Evolutionary conservation across 371 early-diverging fungal genomes (phyloP), one percentile per base, ranked within the genome.

Genomic region (Gilbertella persicaria): DNA sequence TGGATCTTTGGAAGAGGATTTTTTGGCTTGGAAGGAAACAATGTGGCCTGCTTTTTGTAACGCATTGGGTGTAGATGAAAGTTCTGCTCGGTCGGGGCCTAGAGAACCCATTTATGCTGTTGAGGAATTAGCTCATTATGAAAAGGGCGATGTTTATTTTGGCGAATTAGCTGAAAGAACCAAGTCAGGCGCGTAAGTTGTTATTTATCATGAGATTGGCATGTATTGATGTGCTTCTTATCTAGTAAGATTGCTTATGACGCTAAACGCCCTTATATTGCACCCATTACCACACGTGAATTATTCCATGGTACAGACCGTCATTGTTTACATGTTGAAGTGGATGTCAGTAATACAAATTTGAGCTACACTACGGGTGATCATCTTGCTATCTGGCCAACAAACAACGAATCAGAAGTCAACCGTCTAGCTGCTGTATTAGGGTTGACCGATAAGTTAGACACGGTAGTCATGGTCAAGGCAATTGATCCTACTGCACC

Each of bases 1-100:
- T 71, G 87, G 80, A 26, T 92, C 90, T 43, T 66, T 98, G 50
- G 98, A 98, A 67, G 97, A 96, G 54, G 96, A 97, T 61, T 98
- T 92, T 60, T 69, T 94, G 51, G 83, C 85, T 36, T 98, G 99
- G 99, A 93, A 95, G 70, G 91, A 91, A 16, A 76, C 78, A 17
- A 82, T 88, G 66, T 82, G 95, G 86, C 87, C 86, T 41, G 82
- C 78, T 40, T 82, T 94, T 42, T 88, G 90, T 67, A 80, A 80
- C 45, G 79, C 79, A 40, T 77, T 91, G 60, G 87, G 87, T 26
- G 75, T 94, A 2, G 84, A 88, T 46, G 69, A 78, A 54, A 81
- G 62, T 47, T 65, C 72, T 21, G 69, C 73, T 35, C 53, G 62
- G 33, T 41, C 62, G 33, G 66, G 68, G 2, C 71, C 67, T 20